Conservation (phyloP, 2,329 filamentous ascomycete species). For the Xylariales sp. region DNA sequence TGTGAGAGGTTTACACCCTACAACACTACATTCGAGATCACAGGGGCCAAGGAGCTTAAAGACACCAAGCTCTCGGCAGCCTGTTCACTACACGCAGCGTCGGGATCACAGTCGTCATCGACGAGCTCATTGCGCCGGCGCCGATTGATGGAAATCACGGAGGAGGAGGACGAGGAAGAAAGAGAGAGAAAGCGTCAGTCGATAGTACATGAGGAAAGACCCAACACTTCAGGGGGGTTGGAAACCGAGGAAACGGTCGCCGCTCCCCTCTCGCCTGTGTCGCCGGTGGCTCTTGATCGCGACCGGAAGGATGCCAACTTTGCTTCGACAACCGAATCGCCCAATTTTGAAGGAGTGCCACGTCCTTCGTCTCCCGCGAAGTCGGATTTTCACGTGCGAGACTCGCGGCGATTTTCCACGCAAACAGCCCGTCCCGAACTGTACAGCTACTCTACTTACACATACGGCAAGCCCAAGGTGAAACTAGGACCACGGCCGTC, state of each 20-base stretch:
- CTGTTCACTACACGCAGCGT: slow-evolving; percentile 84
- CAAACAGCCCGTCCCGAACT: slow-evolving; percentile 49
- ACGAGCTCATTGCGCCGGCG: slow-evolving; percentile 72
- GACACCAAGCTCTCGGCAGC: slow-evolving; percentile 84
- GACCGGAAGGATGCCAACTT: slow-evolving; percentile 49
- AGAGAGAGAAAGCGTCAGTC: slow-evolving; percentile 56
- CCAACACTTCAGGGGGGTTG: slow-evolving; percentile 13
- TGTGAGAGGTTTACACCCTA: slow-evolving; percentile 76
- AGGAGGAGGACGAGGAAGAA: slow-evolving; percentile 77
- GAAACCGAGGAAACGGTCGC: slow-evolving; percentile 20
- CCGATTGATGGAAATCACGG: slow-evolving; percentile 86
- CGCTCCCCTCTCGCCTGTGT: slow-evolving; percentile 20
- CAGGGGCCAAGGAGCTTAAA: slow-evolving; percentile 70
- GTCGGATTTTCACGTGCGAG: slow-evolving; percentile 28
- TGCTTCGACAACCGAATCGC: slow-evolving; percentile 43
- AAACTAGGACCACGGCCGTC: slow-evolving; percentile 86
- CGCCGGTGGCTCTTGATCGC: slow-evolving; percentile 45
- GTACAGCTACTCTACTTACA: slow-evolving; percentile 44
- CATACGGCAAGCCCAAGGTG: slow-evolving; percentile 68
- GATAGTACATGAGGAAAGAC: slow-evolving; percentile 42
- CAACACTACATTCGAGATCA: slow-evolving; percentile 77
- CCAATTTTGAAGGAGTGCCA: slow-evolving; percentile 44
- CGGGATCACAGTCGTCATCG: slow-evolving; percentile 79
- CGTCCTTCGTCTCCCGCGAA: slow-evolving; percentile 40
- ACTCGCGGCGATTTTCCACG: slow-evolving; percentile 39